phyloP scores from a whole-genome alignment of 2,329 filamentous ascomycete species.

The Penicillium sclerotigenum region DNA sequence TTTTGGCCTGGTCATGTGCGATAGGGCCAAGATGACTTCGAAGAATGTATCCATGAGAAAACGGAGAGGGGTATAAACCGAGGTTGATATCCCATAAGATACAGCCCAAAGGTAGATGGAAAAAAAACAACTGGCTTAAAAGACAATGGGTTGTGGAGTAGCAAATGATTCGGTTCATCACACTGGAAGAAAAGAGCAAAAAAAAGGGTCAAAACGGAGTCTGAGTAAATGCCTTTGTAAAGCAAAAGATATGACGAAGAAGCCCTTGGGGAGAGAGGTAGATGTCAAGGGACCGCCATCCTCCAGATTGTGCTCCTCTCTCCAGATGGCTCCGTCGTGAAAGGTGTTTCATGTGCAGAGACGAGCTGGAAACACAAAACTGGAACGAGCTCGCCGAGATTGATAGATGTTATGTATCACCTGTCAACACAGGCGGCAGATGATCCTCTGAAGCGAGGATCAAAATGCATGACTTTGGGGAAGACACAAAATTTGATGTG shows the following conservation, averaged over 20 bases:
- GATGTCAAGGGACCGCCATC: conserved; percentile 3
- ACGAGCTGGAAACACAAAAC: background rate
- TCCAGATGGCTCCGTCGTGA: background rate
- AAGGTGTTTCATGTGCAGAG: conserved; percentile 3
- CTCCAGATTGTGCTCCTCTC: background rate
- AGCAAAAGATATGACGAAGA: background rate
- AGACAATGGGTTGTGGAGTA: conserved; percentile 1
- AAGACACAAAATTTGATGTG: conserved; percentile 2
- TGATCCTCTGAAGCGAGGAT: conserved; percentile 4
- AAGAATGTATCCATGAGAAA: conserved; percentile 14
- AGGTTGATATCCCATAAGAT: conserved; percentile 17
- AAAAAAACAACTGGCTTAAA: background rate
- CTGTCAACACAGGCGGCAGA: conserved; percentile 2
- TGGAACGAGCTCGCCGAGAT: conserved; percentile 1
- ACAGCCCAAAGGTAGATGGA: conserved; percentile 8
- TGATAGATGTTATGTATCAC: conserved; percentile 14
- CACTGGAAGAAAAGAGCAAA: background rate
- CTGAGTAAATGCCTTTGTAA: background rate
- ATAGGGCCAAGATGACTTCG: conserved; percentile 1
- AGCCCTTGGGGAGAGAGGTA: background rate
- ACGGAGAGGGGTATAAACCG: conserved; percentile 17
- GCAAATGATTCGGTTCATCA: conserved; percentile 1
- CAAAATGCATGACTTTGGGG: conserved; percentile 6
- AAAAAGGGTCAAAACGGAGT: background rate
- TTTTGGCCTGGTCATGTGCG: background rate